These are phyloP conservation scores for Candida tibetensis DNA, from an alignment of 805 yeast species.

Conservation along the genomic window DNA sequence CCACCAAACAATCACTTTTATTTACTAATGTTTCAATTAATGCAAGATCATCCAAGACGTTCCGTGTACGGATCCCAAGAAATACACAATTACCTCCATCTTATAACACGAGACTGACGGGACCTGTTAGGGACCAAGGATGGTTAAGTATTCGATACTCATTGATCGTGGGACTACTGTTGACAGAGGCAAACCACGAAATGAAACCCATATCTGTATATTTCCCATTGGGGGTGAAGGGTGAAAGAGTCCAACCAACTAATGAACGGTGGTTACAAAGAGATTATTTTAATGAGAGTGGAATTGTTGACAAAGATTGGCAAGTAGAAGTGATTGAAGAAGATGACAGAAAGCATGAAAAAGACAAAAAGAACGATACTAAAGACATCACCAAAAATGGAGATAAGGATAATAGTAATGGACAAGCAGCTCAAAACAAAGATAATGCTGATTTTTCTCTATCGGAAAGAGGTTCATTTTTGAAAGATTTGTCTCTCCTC, in stretches of 20 bases:
- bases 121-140: slow-evolving; percentile 39
- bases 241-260: slow-evolving; percentile 20
- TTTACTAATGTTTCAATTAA: slow-evolving; percentile 29
- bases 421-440: slow-evolving; percentile 23
- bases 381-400: slow-evolving; percentile 29
- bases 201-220: slow-evolving; percentile 26
- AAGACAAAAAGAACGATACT: slow-evolving; percentile 16
- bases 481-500: slow-evolving; percentile 30
- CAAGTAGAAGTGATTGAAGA: neutral
- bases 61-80: slow-evolving; percentile 23
- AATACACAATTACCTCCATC: slow-evolving; percentile 34
- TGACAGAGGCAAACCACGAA: slow-evolving; percentile 9
- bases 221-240: slow-evolving; percentile 32
- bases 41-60: slow-evolving; percentile 16
- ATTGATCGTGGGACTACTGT: slow-evolving; percentile 33
- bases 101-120: slow-evolving; percentile 41
- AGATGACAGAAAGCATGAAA: slow-evolving; percentile 4
- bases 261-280: slow-evolving; percentile 28
- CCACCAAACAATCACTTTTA: slow-evolving; percentile 38
- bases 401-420: slow-evolving; percentile 26
- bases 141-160: slow-evolving; percentile 35
- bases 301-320: slow-evolving; percentile 31
- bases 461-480: slow-evolving; percentile 22
- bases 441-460: slow-evolving; percentile 27
- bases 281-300: slow-evolving; percentile 23